These are phyloP conservation scores for Alternaria sp. DNA, from an alignment of 2,329 filamentous ascomycete genomes.

Conservation along the genomic window DNA sequence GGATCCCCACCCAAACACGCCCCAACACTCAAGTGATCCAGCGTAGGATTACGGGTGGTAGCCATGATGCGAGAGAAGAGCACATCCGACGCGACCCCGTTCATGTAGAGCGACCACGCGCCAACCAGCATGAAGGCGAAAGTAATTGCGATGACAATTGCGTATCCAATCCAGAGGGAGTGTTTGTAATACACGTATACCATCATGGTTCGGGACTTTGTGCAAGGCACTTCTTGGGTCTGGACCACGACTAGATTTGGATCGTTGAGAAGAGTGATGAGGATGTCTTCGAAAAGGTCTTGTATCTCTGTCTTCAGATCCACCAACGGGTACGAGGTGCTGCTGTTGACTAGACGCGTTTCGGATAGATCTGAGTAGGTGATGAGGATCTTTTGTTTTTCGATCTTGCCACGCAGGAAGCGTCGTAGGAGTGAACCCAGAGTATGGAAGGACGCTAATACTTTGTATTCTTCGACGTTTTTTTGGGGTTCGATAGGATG, in stretches of 20 bases:
- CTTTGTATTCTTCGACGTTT: constrained; percentile 37
- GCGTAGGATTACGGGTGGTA: constrained; percentile 48
- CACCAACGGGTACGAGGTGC: constrained; percentile 35
- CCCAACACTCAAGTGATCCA: constrained; percentile 47
- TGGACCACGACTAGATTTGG: constrained; percentile 37
- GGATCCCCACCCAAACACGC: constrained; percentile 51
- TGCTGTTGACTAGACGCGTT: constrained; percentile 39
- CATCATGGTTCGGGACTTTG: constrained; percentile 33
- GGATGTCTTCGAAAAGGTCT: constrained; percentile 45
- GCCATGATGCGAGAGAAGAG: constrained; percentile 47
- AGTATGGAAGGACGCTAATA: constrained; percentile 41
- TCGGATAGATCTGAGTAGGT: constrained; percentile 45
- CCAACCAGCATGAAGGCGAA: constrained; percentile 40
- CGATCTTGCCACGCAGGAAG: constrained; percentile 45
- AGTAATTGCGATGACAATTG: constrained; percentile 38
- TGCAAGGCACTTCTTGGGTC: constrained; percentile 30
- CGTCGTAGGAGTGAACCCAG: constrained; percentile 41
- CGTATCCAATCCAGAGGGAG: constrained; percentile 47
- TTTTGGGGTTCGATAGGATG: constrained; percentile 34
- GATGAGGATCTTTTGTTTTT: constrained; percentile 28
- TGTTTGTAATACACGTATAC: constrained; percentile 41
- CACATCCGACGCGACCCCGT: constrained; percentile 46
- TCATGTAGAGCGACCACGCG: constrained; percentile 41
- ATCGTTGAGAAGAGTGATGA: constrained; percentile 45
- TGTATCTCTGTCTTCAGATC: constrained; percentile 40